These are phyloP conservation scores for Hymenoscyphus infarciens DNA, from an alignment of 2,329 filamentous ascomycete genomes.

Conservation along the genomic window DNA sequence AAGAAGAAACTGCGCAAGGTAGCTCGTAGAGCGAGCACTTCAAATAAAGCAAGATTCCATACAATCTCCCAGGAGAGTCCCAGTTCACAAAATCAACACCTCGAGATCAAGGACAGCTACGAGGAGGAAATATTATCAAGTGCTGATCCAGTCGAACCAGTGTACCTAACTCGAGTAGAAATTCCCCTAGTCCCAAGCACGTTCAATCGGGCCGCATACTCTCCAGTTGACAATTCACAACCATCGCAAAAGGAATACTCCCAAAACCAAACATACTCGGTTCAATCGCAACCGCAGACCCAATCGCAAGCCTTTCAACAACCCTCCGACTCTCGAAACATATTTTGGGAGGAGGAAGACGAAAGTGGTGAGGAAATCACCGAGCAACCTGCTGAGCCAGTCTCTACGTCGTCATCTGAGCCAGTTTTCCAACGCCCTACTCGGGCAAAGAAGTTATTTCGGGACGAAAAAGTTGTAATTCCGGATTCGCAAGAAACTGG, in stretches of 20 bases:
- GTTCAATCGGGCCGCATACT: slow-evolving; percentile 22
- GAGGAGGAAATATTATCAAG: slow-evolving; percentile 16
- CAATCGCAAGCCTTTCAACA: slow-evolving; percentile 10
- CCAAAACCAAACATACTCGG: neutral
- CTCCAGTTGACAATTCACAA: neutral
- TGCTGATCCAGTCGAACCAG: neutral
- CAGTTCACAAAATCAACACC: slow-evolving; percentile 2
- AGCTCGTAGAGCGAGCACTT: slow-evolving; percentile 6
- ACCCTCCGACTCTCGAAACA: neutral
- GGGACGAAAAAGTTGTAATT: slow-evolving; percentile 24
- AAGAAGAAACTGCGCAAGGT: slow-evolving; percentile 5
- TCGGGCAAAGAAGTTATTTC: slow-evolving; percentile 15
- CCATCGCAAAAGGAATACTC: slow-evolving; percentile 4
- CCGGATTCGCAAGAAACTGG: slow-evolving; percentile 26
- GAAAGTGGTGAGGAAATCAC: neutral
- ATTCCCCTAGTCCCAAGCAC: slow-evolving; percentile 9
- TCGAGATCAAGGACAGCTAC: slow-evolving; percentile 30
- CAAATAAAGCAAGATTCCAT: slow-evolving; percentile 14
- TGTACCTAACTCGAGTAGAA: slow-evolving; percentile 14
- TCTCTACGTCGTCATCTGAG: neutral
- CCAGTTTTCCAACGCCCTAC: slow-evolving; percentile 1
- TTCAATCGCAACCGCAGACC: slow-evolving; percentile 2
- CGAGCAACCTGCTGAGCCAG: too few species aligned
- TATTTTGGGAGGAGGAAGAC: neutral
- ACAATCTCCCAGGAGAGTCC: slow-evolving; percentile 14